phyloP scores from a whole-genome alignment of 176 grass and related monocot genomes.

The Eremochloa ophiuroides region DNA sequence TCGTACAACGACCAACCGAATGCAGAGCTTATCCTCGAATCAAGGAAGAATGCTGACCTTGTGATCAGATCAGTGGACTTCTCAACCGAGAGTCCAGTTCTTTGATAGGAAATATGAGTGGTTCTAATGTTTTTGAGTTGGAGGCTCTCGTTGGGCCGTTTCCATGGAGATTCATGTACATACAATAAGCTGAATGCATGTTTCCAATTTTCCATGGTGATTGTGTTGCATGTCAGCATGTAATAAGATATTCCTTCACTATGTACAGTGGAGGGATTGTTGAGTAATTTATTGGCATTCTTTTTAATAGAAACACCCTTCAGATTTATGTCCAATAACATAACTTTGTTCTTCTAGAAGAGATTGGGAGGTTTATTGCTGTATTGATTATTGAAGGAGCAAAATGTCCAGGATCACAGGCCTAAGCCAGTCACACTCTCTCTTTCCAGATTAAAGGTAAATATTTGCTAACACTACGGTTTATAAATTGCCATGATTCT shows the following conservation, averaged over 20 bases:
- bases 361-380: neutral
- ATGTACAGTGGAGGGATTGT: neutral
- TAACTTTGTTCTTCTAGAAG: neutral
- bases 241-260: conserved; percentile 27
- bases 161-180: neutral
- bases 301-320: conserved; percentile 5
- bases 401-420: neutral
- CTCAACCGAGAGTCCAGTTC: conserved; percentile 17
- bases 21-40: conserved; percentile 77
- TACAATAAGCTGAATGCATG: conserved; percentile 5
- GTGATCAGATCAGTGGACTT: conserved; percentile 70
- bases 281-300: neutral
- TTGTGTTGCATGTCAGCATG: conserved; percentile 33
- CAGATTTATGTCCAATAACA: neutral
- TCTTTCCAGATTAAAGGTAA: too few species aligned
- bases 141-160: neutral
- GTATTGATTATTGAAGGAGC: neutral
- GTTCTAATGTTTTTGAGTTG: neutral
- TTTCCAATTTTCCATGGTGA: neutral
- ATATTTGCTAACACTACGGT: neutral
- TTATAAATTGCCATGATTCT: neutral
- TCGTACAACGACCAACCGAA: conserved; percentile 82
- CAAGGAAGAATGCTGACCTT: conserved; percentile 74
- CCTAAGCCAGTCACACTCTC: too few species aligned
- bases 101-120: neutral